A percentile compares a stretch with the other conserved stretches of the same genome.
Conservation (phyloP, 2,329 filamentous ascomycete genomes). For the Alternaria sp. region DNA sequence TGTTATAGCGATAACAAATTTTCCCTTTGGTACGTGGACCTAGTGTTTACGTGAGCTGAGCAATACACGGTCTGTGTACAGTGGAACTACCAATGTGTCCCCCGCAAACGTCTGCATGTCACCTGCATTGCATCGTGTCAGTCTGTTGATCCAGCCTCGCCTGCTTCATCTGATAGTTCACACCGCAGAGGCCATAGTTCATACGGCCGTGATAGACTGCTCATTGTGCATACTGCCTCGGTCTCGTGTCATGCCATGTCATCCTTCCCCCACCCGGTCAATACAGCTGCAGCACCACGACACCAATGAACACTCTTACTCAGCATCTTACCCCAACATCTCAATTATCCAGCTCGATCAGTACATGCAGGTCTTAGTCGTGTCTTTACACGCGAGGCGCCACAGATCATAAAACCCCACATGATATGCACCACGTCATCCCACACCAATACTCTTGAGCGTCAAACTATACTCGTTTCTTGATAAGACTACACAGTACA, state of each 20-base stretch:
- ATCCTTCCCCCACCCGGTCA: neutral
- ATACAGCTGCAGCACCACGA: neutral
- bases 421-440: conserved; percentile 4
- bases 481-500: neutral
- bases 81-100: conserved; percentile 2
- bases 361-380: conserved; percentile 1
- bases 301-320: neutral
- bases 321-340: neutral
- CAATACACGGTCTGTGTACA: neutral
- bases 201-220: neutral
- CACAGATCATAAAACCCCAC: neutral
- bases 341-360: neutral
- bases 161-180: neutral
- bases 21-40: neutral
- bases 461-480: neutral
- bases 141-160: neutral
- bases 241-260: neutral
- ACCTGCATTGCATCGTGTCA: neutral
- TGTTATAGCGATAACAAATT: neutral
- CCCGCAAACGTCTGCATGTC: conserved; percentile 2
- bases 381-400: neutral
- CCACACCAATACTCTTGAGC: conserved; percentile 2
- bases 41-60: conserved; percentile 7
- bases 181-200: neutral
- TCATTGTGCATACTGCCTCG: neutral